Conservation (phyloP, 306 rosid species). For the Echinosophora koreensis region DNA sequence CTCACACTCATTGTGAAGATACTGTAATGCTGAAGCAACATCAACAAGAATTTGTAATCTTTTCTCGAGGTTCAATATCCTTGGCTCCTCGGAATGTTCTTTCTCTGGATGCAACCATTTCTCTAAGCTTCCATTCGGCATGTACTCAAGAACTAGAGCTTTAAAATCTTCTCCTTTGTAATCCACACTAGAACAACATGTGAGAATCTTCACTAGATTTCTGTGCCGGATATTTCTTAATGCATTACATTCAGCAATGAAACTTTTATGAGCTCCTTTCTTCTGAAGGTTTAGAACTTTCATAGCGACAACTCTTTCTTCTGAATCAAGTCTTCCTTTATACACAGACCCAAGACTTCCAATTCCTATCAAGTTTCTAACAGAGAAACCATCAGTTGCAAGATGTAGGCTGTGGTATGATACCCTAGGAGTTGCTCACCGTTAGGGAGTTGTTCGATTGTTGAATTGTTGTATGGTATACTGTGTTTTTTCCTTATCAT, state of each 20-base stretch:
- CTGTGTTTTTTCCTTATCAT: not conserved
- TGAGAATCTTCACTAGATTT: not conserved
- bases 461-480: not conserved
- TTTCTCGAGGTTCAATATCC: not conserved
- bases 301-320: constrained; percentile 18
- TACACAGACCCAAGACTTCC: constrained; percentile 43
- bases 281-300: constrained; percentile 2
- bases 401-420: constrained; percentile 3
- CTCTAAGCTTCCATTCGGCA: not conserved
- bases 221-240: not conserved
- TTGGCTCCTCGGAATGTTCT: not conserved
- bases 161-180: not conserved
- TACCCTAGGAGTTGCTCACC: too few relatives aligned
- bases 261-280: not conserved
- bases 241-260: not conserved
- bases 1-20: not conserved
- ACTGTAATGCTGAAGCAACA: not conserved
- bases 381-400: constrained; percentile 26
- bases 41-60: not conserved
- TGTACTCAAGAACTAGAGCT: not conserved
- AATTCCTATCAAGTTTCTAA: constrained; percentile 30
- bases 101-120: not conserved
- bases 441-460: too few relatives aligned
- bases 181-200: not conserved
- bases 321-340: not conserved